Conservation (phyloP, 2,329 filamentous ascomycete species). For the Pseudogymnoascus sp. region DNA sequence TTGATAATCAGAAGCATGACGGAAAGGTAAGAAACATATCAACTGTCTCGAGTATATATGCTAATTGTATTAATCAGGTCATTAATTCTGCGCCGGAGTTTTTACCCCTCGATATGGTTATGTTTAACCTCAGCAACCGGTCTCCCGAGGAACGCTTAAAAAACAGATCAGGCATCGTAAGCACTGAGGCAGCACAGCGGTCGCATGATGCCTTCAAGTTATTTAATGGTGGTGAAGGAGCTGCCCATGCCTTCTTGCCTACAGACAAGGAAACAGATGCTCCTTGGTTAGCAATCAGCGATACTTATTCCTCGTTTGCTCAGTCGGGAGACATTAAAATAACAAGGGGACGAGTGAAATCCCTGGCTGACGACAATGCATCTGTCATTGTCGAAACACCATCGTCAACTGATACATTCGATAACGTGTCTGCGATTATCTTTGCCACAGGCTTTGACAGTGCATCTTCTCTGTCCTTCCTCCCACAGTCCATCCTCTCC, state of each 20-base stretch:
- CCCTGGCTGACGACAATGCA: neutral
- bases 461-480: slow-evolving; percentile 54
- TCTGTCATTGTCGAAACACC: slow-evolving; percentile 12
- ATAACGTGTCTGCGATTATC: slow-evolving; percentile 58
- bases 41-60: neutral
- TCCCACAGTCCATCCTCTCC: slow-evolving; percentile 48
- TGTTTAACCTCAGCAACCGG: slow-evolving; percentile 62
- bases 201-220: slow-evolving; percentile 39
- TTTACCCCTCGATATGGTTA: slow-evolving; percentile 62
- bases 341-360: slow-evolving; percentile 18
- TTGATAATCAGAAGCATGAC: slow-evolving; percentile 20
- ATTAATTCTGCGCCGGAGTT: slow-evolving; percentile 49
- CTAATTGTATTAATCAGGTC: slow-evolving; percentile 14
- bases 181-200: slow-evolving; percentile 46
- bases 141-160: slow-evolving; percentile 44
- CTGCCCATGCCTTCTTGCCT: slow-evolving; percentile 31
- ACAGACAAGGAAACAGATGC: slow-evolving; percentile 35
- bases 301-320: slow-evolving; percentile 67
- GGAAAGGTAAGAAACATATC: slow-evolving; percentile 31
- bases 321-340: slow-evolving; percentile 52
- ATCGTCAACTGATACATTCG: slow-evolving; percentile 31
- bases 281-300: slow-evolving; percentile 61
- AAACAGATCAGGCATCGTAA: slow-evolving; percentile 59
- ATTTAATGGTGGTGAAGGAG: slow-evolving; percentile 25
- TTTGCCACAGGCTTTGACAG: slow-evolving; percentile 70